Evolutionary conservation across 495 filamentous ascomycete species (phyloP), one percentile per base, ranked within the genome.

Genomic region (Podospora appendiculata): DNA sequence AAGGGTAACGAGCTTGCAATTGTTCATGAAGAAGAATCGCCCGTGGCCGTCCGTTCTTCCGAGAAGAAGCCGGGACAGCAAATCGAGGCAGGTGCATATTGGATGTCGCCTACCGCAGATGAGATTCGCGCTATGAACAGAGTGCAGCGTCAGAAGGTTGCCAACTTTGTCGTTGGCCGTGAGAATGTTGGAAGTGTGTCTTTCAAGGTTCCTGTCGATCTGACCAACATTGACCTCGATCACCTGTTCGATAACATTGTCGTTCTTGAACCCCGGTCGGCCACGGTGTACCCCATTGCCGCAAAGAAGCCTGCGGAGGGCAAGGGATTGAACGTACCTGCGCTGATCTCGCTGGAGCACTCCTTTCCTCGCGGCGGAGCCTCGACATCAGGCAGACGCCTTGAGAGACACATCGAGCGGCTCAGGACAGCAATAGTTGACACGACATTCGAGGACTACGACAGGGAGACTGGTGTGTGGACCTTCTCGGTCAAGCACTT

Each of bases 401-500:
- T 87, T 55, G 76, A 85, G 4, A 91, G 87, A 62, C 94, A 97
- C 68, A 72, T 96, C 57, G 83, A 88, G 43, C 84, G 86, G 41
- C 79, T 98, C 13, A 85, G 79, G 71, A 57, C 45, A 3, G 80
- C 78, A 48, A 86, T 95, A 34, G 68, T 69, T 32, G 86, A 88
- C 61, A 95, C 93, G 7, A 80, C 82, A 35, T 96, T 95, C 56
- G 72, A 89, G 45, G 73, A 76, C 53, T 98, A 96, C 66, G 78
- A 92, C 40, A 71, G 64, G 39, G 78, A 86, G 16, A 88, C 81
- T 33, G 93, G 93, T 48, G 80, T 86, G 19, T 98, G 93, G 93
- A 78, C 80, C 7, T 98, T 98, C 73, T 83, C 74, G 16, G 93
- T 98, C 39, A 82, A 89, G 53, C 93, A 98, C 68, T 98, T 90